Percentiles rank a stretch among this genome's conserved stretches.
These are phyloP conservation scores for Sanghuangporus baumii DNA, from an alignment of 1,284 basidiomycete genomes.

Conservation along the genomic window DNA sequence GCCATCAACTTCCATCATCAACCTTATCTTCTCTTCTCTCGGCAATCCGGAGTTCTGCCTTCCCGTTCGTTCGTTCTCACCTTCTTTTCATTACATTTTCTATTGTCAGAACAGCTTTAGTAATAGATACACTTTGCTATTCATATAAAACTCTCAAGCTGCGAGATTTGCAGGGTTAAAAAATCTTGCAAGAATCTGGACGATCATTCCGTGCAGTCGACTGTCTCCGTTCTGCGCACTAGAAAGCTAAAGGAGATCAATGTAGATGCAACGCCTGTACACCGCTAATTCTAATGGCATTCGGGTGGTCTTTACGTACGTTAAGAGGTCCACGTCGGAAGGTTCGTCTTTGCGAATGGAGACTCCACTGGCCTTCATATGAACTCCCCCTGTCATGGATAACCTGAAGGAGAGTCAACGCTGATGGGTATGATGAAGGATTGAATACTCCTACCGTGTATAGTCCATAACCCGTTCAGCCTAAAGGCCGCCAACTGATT, in stretches of 20 bases:
- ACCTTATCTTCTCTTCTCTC: background rate
- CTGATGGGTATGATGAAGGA: too few species aligned
- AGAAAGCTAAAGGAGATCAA: too few species aligned
- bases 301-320: too few species aligned
- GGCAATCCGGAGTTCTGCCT: background rate
- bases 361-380: too few species aligned
- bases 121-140: background rate
- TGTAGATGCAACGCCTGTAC: too few species aligned
- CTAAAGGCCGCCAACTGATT: background rate
- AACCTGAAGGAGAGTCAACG: too few species aligned
- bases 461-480: background rate
- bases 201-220: background rate
- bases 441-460: too few species aligned
- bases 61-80: background rate
- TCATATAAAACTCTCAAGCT: too few species aligned
- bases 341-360: background rate
- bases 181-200: background rate
- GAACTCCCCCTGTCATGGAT: too few species aligned
- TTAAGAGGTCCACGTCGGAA: background rate
- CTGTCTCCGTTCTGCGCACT: too few species aligned
- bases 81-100: background rate
- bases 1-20: background rate
- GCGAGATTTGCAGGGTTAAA: background rate
- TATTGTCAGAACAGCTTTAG: background rate
- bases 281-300: too few species aligned